A percentile compares a stretch with the other conserved stretches of the same genome.
These are phyloP conservation scores for Athelia sp. DNA, from an alignment of 1,284 basidiomycete genomes.

Conservation along the genomic window DNA sequence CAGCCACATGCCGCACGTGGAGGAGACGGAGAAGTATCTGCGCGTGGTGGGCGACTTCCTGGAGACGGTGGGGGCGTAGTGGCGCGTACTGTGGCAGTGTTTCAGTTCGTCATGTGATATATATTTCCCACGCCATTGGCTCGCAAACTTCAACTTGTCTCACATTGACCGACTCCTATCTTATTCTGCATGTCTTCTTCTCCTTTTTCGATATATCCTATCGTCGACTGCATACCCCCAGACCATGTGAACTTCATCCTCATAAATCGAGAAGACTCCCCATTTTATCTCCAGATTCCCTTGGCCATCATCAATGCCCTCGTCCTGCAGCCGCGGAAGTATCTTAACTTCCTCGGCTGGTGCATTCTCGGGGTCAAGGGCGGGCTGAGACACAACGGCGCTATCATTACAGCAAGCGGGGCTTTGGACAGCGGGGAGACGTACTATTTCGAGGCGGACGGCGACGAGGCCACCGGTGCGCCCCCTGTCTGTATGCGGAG, in stretches of 20 bases:
- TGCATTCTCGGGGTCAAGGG: not conserved
- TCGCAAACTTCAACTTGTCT: too few species aligned
- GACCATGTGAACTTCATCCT: too few species aligned
- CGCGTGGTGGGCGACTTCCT: slow-evolving; percentile 32
- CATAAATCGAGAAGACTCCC: too few species aligned
- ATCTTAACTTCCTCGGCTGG: not conserved
- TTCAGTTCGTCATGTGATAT: too few species aligned
- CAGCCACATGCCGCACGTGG: slow-evolving; percentile 40
- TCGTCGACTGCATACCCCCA: too few species aligned
- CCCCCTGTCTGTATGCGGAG: not conserved
- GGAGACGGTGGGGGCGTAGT: not conserved
- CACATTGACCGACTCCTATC: too few species aligned
- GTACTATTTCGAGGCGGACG: not conserved
- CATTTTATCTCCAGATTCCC: not conserved
- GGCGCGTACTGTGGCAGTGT: too few species aligned
- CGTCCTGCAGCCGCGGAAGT: not conserved
- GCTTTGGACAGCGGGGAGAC: not conserved
- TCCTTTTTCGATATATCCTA: too few species aligned
- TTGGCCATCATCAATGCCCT: not conserved
- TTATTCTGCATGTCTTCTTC: too few species aligned
- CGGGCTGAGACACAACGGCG: not conserved
- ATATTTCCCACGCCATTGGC: too few species aligned
- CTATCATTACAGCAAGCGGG: not conserved
- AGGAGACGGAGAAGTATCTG: slow-evolving; percentile 42
- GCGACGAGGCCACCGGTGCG: too few species aligned